Conservation (phyloP, 2,329 filamentous ascomycete genomes). For the Exserohilum turcica region DNA sequence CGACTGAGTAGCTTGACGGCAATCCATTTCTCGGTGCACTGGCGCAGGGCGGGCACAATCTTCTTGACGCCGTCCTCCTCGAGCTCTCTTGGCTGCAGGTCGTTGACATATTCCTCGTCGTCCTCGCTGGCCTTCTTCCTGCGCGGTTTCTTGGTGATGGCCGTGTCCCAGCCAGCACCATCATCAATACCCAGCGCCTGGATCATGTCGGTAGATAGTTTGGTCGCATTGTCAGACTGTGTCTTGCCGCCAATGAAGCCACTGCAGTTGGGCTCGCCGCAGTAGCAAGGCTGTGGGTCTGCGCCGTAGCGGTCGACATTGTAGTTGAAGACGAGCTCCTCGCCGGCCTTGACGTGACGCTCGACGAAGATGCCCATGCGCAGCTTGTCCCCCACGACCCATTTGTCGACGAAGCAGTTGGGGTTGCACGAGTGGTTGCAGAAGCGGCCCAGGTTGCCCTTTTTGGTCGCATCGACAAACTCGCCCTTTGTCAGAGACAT, state of each 20-base stretch:
- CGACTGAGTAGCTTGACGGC: slow-evolving; percentile 90
- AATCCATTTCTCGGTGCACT: slow-evolving; percentile 99
- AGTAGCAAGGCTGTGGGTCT: slow-evolving; percentile 96
- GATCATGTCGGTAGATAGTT: slow-evolving; percentile 84
- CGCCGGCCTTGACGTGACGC: slow-evolving; percentile 81
- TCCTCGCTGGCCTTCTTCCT: slow-evolving; percentile 92
- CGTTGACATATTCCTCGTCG: slow-evolving; percentile 94
- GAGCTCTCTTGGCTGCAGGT: slow-evolving; percentile 77
- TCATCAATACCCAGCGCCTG: slow-evolving; percentile 96
- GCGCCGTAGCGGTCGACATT: slow-evolving; percentile 98
- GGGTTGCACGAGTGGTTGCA: slow-evolving; percentile 99
- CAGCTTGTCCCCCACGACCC: slow-evolving; percentile 95
- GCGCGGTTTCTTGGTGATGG: slow-evolving; percentile 84
- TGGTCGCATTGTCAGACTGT: slow-evolving; percentile 92
- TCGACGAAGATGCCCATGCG: slow-evolving; percentile 98
- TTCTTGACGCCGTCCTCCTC: slow-evolving; percentile 85
- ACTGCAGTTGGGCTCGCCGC: slow-evolving; percentile 89
- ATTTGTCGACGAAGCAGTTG: slow-evolving; percentile 99
- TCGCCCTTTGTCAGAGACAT: slow-evolving; percentile 97
- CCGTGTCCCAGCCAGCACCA: slow-evolving; percentile 87
- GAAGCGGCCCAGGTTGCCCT: slow-evolving; percentile 92
- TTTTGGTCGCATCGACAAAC: slow-evolving; percentile 97
- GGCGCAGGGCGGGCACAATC: slow-evolving; percentile 95
- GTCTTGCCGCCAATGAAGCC: slow-evolving; percentile 98
- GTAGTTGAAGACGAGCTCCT: slow-evolving; percentile 99